Evolutionary conservation across 2,329 filamentous ascomycete species (phyloP), one percentile per base, ranked within the genome.

Genomic region (Dothideomycetes sp.): DNA sequence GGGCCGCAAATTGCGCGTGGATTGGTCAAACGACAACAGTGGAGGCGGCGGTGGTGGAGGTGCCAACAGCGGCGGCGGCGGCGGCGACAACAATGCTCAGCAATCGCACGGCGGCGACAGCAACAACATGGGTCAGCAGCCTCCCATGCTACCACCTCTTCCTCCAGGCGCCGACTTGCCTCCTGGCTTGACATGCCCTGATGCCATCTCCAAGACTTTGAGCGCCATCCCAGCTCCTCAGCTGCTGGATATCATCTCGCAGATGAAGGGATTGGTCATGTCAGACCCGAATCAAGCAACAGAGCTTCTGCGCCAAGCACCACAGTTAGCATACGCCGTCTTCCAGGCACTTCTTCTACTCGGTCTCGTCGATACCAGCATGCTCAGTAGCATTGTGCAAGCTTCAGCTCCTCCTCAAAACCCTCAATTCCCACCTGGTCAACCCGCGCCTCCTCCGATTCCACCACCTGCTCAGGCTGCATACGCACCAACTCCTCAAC

Each of bases 341-440:
- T 96, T 96, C 65, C 89, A 96, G 64, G 84, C 88, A 17, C 74
- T 96, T 8, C 76, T 96, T 2, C 76, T 95, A 25, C 91, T 96
- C 76, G 86, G 87, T 32, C 78, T 96, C 8, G 86, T 96, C 42
- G 89, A 91, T 44, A 83, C 85, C 11, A 80, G 80, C 52, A 80
- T 87, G 3, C 79, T 96, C 41, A 76, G 81, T 47, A 80, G 82
- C 4, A 84, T 96, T 20, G 73, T 95, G 39, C 84, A 93, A 55
- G 64, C 69, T 4, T 40, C 37, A 8, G 59, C 58, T 22, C 60
- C 64, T 41, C 57, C 62, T 32, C 51, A 51, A 31, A 42, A 52
- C 52, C 25, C 54, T 11, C 57, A 56, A 29, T 53, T 53, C 13
- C 44, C 45, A 33, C 35, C 50, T 4, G 47, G 48, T 30, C 49